Evolutionary conservation across 768 basidiomycete species (phyloP).

Genomic region (Russula dissimulans): DNA sequence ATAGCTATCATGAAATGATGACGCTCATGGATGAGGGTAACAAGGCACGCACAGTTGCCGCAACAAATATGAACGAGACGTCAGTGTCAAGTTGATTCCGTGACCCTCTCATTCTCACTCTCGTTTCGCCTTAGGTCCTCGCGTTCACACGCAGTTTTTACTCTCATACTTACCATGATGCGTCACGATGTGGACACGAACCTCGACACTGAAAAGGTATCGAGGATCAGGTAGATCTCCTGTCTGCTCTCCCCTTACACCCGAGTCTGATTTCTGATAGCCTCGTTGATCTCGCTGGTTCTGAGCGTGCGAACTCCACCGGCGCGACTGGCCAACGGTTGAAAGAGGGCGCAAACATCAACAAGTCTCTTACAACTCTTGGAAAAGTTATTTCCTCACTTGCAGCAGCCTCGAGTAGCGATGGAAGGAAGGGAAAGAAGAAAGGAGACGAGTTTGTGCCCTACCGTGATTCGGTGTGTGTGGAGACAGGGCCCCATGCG

Average conservation of each 20-base stretch:
- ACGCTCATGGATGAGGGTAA: conserved; percentile 99
- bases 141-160: conserved; percentile 97
- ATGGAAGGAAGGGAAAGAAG: conserved; percentile 62
- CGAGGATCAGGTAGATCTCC: conserved; percentile 68
- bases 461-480: conserved; percentile 88
- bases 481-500: neutral
- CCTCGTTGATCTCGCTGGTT: conserved; percentile 93
- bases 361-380: conserved; percentile 94
- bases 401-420: conserved; percentile 49
- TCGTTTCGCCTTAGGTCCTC: conserved; percentile 52
- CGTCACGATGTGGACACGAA: conserved; percentile 75
- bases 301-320: conserved; percentile 94
- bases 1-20: conserved; percentile 94
- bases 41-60: conserved; percentile 96
- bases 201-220: conserved; percentile 97
- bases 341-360: conserved; percentile 98
- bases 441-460: conserved; percentile 90
- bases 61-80: conserved; percentile 99
- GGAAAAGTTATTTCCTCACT: conserved; percentile 96
- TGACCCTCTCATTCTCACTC: neutral
- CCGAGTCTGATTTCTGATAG: conserved; percentile 29
- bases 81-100: conserved; percentile 24
- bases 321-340: conserved; percentile 93
- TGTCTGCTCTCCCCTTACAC: neutral
- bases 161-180: conserved; percentile 89